Evolutionary conservation across 1,139 yeast genomes (phyloP), one percentile per base, ranked within the genome.

Genomic region (Hanseniaspora uvarum): DNA sequence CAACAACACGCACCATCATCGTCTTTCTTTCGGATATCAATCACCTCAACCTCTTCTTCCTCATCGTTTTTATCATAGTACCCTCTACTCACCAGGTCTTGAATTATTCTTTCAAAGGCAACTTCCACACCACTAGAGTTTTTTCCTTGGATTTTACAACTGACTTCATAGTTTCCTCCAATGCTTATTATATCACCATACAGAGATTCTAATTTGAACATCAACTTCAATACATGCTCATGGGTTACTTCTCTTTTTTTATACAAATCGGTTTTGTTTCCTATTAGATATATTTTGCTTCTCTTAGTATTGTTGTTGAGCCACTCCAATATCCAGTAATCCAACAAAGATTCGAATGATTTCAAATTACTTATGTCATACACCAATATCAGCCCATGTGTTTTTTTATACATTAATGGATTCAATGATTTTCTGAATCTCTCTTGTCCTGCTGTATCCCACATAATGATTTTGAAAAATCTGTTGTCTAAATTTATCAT

Each of bases 391-490:
- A 83, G 80, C 11, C 81, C 85, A 59, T 80, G 80, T 36, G 81
- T 74, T 58, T 80, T 83, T 60, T 82, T 73, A 59, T 80, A 80
- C 56, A 80, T 70, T 10, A 81, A 75, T 5, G 85, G 84, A 40
- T 76, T 77, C 61, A 79, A 73, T 18, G 78, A 74, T 53, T 69
- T 70, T 59, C 81, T 68, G 63, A 78, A 79, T 56, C 83, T 65
- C 62, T 79, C 83, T 65, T 79, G 83, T 7, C 83, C 83, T 1
- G 83, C 83, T 12, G 83, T 79, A 61, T 79, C 83, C 83, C 75
- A 72, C 54, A 71, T 59, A 66, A 78, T 68, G 62, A 73, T 68
- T 71, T 66, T 82, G 69, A 63, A 80, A 68, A 60, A 78, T 68
- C 68, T 73, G 65, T 79, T 81, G 61, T 80, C 85, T 47, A 81